These are phyloP conservation scores for Hypoxylon intermedium DNA, from an alignment of 495 filamentous ascomycete genomes.

Conservation along the genomic window DNA sequence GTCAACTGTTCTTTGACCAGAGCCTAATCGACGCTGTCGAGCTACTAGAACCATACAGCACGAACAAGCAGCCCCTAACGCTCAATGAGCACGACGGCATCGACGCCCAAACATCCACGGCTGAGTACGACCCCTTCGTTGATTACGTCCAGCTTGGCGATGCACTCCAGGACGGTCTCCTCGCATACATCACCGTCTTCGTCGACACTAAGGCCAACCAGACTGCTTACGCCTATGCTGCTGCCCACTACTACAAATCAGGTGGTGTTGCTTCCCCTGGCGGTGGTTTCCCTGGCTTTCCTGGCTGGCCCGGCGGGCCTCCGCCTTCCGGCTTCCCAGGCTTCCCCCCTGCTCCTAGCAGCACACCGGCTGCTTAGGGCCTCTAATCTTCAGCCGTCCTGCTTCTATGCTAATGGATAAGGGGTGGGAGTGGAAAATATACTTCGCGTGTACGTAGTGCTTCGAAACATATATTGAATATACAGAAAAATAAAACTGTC, in stretches of 20 bases:
- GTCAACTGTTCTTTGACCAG: conserved; percentile 62
- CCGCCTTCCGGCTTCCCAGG: conserved; percentile 9
- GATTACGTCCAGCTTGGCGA: conserved; percentile 56
- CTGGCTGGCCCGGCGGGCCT: conserved; percentile 12
- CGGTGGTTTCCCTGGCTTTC: conserved; percentile 25
- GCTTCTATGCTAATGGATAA: neutral
- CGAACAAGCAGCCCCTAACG: conserved; percentile 43
- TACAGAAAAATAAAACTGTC: too few relatives aligned
- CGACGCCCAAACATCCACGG: conserved; percentile 42
- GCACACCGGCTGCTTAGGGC: conserved; percentile 10
- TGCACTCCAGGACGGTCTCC: conserved; percentile 55
- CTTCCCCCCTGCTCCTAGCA: conserved; percentile 1
- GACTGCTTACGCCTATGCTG: conserved; percentile 46
- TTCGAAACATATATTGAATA: too few relatives aligned
- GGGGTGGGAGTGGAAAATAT: neutral
- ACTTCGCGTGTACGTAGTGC: too few relatives aligned
- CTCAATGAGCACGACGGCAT: conserved; percentile 45
- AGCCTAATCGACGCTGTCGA: conserved; percentile 46
- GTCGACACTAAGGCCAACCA: conserved; percentile 58
- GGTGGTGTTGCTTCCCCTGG: conserved; percentile 35
- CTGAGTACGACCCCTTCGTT: conserved; percentile 48
- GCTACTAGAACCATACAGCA: conserved; percentile 44
- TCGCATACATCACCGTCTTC: conserved; percentile 51
- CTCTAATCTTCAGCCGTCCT: neutral
- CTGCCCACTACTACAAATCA: conserved; percentile 42